A percentile compares a stretch with the other conserved stretches of the same genome.
Conservation (phyloP, 2,329 filamentous ascomycete species). For the Zymoseptoria pseudotritici region DNA sequence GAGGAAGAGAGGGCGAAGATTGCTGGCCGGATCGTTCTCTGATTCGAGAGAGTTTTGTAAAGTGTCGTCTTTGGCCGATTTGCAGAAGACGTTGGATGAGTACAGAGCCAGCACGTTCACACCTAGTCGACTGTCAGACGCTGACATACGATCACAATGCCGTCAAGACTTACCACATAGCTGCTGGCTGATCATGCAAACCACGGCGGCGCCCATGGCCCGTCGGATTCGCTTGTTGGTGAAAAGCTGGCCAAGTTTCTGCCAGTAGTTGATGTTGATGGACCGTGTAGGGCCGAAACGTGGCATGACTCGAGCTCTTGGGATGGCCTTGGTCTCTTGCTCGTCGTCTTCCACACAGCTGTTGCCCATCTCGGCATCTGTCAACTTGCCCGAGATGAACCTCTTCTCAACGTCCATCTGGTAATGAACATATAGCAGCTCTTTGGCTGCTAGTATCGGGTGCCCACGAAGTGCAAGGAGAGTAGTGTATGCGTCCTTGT, state of each 20-base stretch:
- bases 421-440: constrained; percentile 23
- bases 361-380: constrained; percentile 1
- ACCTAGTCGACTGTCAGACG: background rate
- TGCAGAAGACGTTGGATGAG: constrained; percentile 21
- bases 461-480: constrained; percentile 18
- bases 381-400: constrained; percentile 4
- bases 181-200: constrained; percentile 23
- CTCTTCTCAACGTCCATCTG: constrained; percentile 23
- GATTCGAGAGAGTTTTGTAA: constrained; percentile 3
- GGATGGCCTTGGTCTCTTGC: background rate
- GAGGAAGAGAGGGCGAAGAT: constrained; percentile 19
- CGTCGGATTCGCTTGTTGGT: constrained; percentile 20
- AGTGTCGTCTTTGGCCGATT: constrained; percentile 2
- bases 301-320: background rate
- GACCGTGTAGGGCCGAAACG: background rate
- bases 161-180: constrained; percentile 18
- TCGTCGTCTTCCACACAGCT: constrained; percentile 2
- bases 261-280: constrained; percentile 17
- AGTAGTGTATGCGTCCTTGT: constrained; percentile 21
- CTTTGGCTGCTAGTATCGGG: constrained; percentile 24
- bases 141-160: background rate
- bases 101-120: constrained; percentile 23
- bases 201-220: constrained; percentile 19
- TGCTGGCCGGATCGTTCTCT: constrained; percentile 2
- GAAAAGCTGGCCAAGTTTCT: constrained; percentile 24